phyloP scores from a whole-genome alignment of 2,329 filamentous ascomycete genomes.

The Trichophyton schoenleinii region DNA sequence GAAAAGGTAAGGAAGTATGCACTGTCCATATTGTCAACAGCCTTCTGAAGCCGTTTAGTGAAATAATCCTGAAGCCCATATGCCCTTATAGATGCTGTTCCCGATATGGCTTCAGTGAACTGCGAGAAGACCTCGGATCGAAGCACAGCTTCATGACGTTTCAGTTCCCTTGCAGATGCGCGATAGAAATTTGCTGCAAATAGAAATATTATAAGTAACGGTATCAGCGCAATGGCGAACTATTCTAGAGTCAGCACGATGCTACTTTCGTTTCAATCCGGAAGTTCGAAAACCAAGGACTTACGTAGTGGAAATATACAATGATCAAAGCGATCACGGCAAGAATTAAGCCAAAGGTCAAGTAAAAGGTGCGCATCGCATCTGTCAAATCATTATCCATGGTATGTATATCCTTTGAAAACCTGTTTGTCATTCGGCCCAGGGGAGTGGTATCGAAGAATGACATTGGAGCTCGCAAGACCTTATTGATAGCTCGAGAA shows the following conservation, averaged over 20 bases:
- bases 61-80: conserved; percentile 75
- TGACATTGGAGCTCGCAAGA: conserved; percentile 59
- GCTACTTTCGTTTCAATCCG: conserved; percentile 1
- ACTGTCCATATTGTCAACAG: conserved; percentile 83
- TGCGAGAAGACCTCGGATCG: conserved; percentile 80
- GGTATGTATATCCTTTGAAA: conserved; percentile 87
- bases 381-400: conserved; percentile 92
- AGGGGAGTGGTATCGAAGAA: conserved; percentile 97
- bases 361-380: conserved; percentile 81
- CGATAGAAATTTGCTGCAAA: conserved; percentile 80
- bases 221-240: conserved; percentile 58
- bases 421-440: conserved; percentile 89
- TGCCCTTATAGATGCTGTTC: conserved; percentile 69
- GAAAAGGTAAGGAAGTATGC: conserved; percentile 93
- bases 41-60: conserved; percentile 51
- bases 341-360: conserved; percentile 70
- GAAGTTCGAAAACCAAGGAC: conserved; percentile 10
- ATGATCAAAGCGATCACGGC: conserved; percentile 84
- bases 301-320: conserved; percentile 73
- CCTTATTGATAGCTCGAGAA: conserved; percentile 62
- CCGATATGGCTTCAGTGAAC: conserved; percentile 73
- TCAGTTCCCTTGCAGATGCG: conserved; percentile 81
- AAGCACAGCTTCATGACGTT: conserved; percentile 82
- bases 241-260: conserved; percentile 10
- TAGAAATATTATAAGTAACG: conserved; percentile 63